Conservation (phyloP, 306 rosid species). For the Medicago lupulina region DNA sequence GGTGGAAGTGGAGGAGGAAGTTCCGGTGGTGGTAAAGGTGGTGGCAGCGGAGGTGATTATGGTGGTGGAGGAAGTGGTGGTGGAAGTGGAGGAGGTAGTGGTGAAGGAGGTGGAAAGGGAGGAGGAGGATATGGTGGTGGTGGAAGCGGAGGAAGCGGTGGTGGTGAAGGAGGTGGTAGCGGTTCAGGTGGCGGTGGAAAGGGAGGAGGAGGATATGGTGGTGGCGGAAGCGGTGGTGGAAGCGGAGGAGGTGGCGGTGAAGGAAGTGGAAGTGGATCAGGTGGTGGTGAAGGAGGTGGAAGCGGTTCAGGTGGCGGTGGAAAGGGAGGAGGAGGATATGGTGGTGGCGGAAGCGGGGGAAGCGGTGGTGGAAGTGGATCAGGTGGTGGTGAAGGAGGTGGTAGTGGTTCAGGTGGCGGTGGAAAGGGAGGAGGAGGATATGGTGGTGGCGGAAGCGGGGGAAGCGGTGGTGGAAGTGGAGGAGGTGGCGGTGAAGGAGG, state of each 20-base stretch:
- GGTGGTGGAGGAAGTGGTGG: neutral
- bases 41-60: neutral
- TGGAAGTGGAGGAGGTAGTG: neutral
- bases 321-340: neutral
- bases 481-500: too few species aligned
- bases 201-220: neutral
- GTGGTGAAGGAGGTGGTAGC: neutral
- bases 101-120: neutral
- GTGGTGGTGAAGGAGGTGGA: neutral
- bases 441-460: neutral
- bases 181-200: neutral
- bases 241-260: neutral
- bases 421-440: neutral
- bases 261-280: neutral
- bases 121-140: neutral
- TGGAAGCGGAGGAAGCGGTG: neutral
- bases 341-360: neutral
- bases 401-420: neutral
- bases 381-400: neutral
- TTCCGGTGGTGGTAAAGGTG: neutral
- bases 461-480: neutral
- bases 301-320: neutral
- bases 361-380: neutral
- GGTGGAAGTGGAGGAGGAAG: neutral
- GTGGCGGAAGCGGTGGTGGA: neutral